These are phyloP conservation scores for Colletotrichum sublineola DNA, from an alignment of 2,329 filamentous ascomycete genomes.

Conservation along the genomic window DNA sequence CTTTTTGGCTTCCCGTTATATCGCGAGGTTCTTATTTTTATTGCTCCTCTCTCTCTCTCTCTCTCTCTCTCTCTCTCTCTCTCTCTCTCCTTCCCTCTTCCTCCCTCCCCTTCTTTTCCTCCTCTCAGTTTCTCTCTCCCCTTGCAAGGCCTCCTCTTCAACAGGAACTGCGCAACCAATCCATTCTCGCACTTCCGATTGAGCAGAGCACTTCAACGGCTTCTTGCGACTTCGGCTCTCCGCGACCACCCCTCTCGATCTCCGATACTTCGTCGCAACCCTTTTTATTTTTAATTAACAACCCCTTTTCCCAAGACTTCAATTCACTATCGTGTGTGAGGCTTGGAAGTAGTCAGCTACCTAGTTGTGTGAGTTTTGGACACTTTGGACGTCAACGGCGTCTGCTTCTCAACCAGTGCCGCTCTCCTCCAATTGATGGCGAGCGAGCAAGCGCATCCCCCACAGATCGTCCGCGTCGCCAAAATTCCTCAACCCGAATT, in stretches of 20 bases:
- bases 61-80: background rate
- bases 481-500: conserved; percentile 38
- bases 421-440: conserved; percentile 28
- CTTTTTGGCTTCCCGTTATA: conserved; percentile 29
- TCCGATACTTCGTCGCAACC: conserved; percentile 30
- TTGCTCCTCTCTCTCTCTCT: background rate
- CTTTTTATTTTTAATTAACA: background rate
- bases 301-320: background rate
- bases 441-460: conserved; percentile 31
- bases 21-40: conserved; percentile 30
- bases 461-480: conserved; percentile 16
- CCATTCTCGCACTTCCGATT: conserved; percentile 24
- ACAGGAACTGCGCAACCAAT: conserved; percentile 33
- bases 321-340: conserved; percentile 1
- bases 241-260: conserved; percentile 38
- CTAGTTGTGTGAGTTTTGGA: conserved; percentile 9
- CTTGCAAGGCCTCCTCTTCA: conserved; percentile 37
- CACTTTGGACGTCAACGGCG: conserved; percentile 34
- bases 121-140: background rate
- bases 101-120: background rate
- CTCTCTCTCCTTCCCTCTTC: too few species aligned
- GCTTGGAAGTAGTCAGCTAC: conserved; percentile 2
- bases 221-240: conserved; percentile 41
- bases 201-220: conserved; percentile 39
- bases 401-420: conserved; percentile 26